These are phyloP conservation scores for Starmera amethionina DNA, from an alignment of 805 yeast genomes.

Conservation along the genomic window DNA sequence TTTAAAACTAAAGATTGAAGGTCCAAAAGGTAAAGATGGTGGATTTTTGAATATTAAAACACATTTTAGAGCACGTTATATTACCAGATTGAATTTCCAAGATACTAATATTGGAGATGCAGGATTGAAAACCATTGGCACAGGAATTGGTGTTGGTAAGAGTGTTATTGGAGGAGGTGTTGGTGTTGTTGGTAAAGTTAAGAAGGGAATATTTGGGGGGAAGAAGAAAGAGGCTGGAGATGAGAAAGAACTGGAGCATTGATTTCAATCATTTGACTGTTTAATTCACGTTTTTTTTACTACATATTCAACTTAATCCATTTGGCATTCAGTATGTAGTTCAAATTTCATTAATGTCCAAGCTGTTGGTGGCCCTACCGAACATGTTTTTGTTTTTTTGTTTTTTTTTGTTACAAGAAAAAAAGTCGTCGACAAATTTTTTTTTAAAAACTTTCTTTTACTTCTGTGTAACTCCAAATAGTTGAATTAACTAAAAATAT, in stretches of 20 bases:
- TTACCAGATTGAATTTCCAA: slow-evolving; percentile 33
- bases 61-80: slow-evolving; percentile 62
- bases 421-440: background rate
- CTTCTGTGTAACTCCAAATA: background rate
- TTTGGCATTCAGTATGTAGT: too few species aligned
- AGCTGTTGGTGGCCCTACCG: too few species aligned
- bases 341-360: too few species aligned
- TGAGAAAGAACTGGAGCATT: background rate
- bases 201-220: slow-evolving; percentile 30
- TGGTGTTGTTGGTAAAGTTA: slow-evolving; percentile 32
- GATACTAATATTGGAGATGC: slow-evolving; percentile 32
- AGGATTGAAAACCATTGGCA: slow-evolving; percentile 42
- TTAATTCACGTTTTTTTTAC: too few species aligned
- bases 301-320: too few species aligned
- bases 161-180: slow-evolving; percentile 34
- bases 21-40: slow-evolving; percentile 30
- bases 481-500: background rate
- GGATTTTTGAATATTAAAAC: slow-evolving; percentile 57
- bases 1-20: slow-evolving; percentile 38
- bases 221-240: background rate
- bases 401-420: too few species aligned
- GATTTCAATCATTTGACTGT: too few species aligned
- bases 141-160: slow-evolving; percentile 37
- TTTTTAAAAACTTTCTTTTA: background rate
- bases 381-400: too few species aligned